These are phyloP conservation scores for Saussurea involucrata DNA, from an alignment of 129 eudicot species.

Conservation along the genomic window DNA sequence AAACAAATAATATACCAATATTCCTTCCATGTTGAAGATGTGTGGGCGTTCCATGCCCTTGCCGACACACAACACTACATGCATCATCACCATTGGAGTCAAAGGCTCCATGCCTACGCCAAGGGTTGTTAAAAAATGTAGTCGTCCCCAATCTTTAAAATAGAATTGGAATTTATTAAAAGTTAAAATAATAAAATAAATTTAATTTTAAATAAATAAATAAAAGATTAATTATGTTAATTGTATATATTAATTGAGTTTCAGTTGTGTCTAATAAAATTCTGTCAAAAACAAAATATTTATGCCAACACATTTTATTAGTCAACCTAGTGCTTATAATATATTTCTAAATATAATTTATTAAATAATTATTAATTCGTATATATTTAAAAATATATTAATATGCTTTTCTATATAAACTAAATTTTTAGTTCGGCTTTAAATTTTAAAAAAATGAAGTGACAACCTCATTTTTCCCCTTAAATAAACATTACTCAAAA, in stretches of 20 bases:
- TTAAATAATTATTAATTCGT: background rate
- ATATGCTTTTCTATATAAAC: background rate
- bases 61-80: background rate
- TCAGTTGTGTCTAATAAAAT: background rate
- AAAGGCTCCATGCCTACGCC: background rate
- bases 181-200: background rate
- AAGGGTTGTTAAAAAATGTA: background rate
- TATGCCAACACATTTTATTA: background rate
- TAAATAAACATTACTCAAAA: too few species aligned
- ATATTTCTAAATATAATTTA: background rate
- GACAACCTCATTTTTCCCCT: too few species aligned
- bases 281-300: background rate
- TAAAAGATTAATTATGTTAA: background rate
- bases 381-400: background rate
- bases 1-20: background rate
- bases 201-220: background rate
- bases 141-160: background rate
- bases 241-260: background rate
- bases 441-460: too few species aligned
- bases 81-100: background rate
- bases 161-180: background rate
- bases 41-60: background rate
- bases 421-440: background rate
- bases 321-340: background rate
- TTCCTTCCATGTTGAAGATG: background rate